Conservation (phyloP, 1,139 yeast species). For the Zygosaccharomyces sapae region DNA sequence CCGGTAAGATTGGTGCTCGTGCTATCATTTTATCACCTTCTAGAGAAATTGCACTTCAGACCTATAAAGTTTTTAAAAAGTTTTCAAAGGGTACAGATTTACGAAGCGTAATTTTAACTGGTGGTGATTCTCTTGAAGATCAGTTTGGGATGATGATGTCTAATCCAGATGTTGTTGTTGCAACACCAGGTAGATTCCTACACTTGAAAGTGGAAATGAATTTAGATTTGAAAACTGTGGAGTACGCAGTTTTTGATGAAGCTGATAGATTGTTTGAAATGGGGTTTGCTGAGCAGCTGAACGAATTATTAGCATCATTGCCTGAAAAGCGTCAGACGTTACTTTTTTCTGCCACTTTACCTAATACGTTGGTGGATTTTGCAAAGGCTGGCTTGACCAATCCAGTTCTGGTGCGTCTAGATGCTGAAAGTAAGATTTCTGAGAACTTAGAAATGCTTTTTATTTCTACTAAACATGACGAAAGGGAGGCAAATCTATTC, state of each 20-base stretch:
- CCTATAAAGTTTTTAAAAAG: conserved; percentile 83
- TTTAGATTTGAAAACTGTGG: conserved; percentile 73
- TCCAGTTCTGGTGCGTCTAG: conserved; percentile 87
- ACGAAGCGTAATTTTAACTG: conserved; percentile 75
- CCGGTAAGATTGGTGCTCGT: conserved; percentile 84
- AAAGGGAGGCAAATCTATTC: conserved; percentile 84
- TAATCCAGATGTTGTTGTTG: conserved; percentile 91
- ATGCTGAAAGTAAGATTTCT: conserved; percentile 85
- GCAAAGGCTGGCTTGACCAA: conserved; percentile 94
- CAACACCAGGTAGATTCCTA: conserved; percentile 96
- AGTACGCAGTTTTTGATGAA: conserved; percentile 93
- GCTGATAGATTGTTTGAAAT: conserved; percentile 96
- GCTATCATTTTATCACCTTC: conserved; percentile 89
- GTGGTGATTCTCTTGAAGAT: conserved; percentile 96
- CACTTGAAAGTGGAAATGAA: conserved; percentile 96
- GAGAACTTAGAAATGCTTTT: conserved; percentile 90
- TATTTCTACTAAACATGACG: conserved; percentile 72
- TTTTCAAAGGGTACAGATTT: conserved; percentile 81
- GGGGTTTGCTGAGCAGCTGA: conserved; percentile 94
- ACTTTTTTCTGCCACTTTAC: conserved; percentile 91
- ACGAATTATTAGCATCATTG: conserved; percentile 78
- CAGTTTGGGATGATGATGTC: conserved; percentile 91
- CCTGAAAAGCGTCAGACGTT: conserved; percentile 83
- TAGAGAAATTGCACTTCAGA: conserved; percentile 83
- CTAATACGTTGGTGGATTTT: conserved; percentile 86